Conservation (phyloP, 2,329 filamentous ascomycete species). For the Arthroderma sp. region DNA sequence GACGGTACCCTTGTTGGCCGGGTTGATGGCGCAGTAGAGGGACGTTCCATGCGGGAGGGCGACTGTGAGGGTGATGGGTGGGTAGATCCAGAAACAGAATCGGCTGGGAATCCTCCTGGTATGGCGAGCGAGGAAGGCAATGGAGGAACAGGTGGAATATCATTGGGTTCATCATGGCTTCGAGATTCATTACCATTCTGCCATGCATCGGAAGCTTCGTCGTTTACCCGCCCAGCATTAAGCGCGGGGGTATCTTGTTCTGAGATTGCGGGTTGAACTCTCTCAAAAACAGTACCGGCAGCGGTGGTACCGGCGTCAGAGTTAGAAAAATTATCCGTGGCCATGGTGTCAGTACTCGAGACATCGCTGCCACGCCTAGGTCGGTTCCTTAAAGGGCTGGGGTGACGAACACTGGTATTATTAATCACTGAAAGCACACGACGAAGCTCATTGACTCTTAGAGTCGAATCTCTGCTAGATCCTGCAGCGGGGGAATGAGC, state of each 20-base stretch:
- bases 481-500: constrained; percentile 21
- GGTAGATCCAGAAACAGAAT: constrained; percentile 16
- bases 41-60: constrained; percentile 13
- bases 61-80: constrained; percentile 15
- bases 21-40: constrained; percentile 11
- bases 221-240: not conserved
- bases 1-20: constrained; percentile 5
- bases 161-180: constrained; percentile 9
- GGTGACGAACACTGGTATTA: constrained; percentile 20
- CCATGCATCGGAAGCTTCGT: not conserved
- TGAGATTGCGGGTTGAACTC: not conserved
- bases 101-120: constrained; percentile 30
- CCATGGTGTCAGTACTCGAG: constrained; percentile 34
- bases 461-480: constrained; percentile 32
- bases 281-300: constrained; percentile 1
- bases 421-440: constrained; percentile 33
- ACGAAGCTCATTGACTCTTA: constrained; percentile 36
- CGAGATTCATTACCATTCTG: too few relatives aligned
- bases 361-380: constrained; percentile 21
- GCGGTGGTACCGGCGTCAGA: constrained; percentile 21
- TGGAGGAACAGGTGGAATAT: constrained; percentile 35
- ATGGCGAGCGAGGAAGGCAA: constrained; percentile 29
- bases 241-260: not conserved
- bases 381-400: constrained; percentile 32
- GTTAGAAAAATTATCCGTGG: constrained; percentile 26